Evolutionary conservation across 2,329 filamentous ascomycete species (phyloP), one percentile per base, ranked within the genome.

Genomic region (Pseudogymnoascus sp.): DNA sequence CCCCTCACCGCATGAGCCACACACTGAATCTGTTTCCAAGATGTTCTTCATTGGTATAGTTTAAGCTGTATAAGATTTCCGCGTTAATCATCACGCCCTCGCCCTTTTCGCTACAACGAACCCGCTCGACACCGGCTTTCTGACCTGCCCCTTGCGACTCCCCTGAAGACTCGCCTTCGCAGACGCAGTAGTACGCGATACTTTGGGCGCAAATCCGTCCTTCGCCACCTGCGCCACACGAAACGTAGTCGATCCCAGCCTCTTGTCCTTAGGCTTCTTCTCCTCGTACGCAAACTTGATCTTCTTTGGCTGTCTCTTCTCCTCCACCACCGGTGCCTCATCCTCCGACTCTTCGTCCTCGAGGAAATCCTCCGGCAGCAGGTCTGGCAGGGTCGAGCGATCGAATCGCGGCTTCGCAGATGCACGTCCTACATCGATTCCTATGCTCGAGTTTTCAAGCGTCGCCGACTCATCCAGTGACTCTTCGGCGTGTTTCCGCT

Each of bases 291-390:
- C 8, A 31, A 71, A 69, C 37, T 68, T 71, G 9, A 60, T 70
- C 44, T 69, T 70, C 62, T 67, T 72, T 2, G 65, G 11, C n/a
- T 24, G 17, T 62, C 17, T 40, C 41, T 5, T 41, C 26, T 59
- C 58, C 0, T 7, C 24, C 9, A 54, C 21, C 9, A 36, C 24
- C 17, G 24, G 17, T 15, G 35, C 15, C 24, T 44, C 24, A 24
- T 58, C 29, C 47, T 63, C 61, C 5, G 59, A 36, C 1, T 66
- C 64, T 17, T 65, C 63, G 29, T 72, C 71, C 54, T 71, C 66
- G 2, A 73, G 62, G 37, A 66, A 70, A 54, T 71, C 70, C 3
- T 61, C 63, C 1, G 71, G 71, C 5, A 73, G 64, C 9, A 70
- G 62, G 13, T 68, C 65, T 29, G 70, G 70, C 3, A 72, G 64